Evolutionary conservation across 2,329 filamentous ascomycete genomes (phyloP).

Genomic region (Colletotrichum echinochloae): DNA sequence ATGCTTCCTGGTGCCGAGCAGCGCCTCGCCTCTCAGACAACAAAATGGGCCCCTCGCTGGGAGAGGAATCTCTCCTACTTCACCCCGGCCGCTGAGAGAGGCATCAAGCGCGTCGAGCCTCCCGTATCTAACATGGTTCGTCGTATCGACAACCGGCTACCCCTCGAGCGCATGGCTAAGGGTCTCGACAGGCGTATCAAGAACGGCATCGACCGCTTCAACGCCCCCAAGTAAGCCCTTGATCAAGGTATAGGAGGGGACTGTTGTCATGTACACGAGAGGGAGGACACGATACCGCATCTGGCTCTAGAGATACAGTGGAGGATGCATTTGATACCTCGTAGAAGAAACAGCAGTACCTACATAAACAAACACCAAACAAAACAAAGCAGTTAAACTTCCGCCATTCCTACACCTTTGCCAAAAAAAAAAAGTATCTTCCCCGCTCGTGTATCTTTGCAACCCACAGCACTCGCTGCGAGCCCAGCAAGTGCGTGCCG

Average conservation of each 20-base stretch:
- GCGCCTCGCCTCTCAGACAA: constrained; percentile 64
- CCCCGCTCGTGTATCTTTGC: not conserved
- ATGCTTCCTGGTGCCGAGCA: constrained; percentile 68
- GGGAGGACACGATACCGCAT: constrained; percentile 18
- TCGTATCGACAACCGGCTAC: constrained; percentile 60
- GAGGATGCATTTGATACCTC: constrained; percentile 31
- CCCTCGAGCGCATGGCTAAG: constrained; percentile 63
- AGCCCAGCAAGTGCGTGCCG: not conserved
- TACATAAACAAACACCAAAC: not conserved
- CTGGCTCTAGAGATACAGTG: constrained; percentile 27
- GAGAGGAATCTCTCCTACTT: constrained; percentile 69
- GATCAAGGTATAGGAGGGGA: not conserved
- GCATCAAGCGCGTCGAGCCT: constrained; percentile 65
- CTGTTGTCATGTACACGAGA: not conserved
- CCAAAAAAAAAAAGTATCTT: not conserved
- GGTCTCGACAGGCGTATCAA: constrained; percentile 61
- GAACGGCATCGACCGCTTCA: constrained; percentile 55
- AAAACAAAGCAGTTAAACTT: constrained; percentile 21
- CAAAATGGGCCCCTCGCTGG: constrained; percentile 70
- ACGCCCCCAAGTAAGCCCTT: constrained; percentile 26
- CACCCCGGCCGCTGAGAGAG: constrained; percentile 58
- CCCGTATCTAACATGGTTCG: constrained; percentile 59
- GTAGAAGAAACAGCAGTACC: not conserved
- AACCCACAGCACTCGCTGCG: not conserved
- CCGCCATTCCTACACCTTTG: not conserved